Percentiles rank a stretch among this genome's conserved stretches.
Conservation (phyloP, 345 rosid species). For the Eucalyptus coolabah region DNA sequence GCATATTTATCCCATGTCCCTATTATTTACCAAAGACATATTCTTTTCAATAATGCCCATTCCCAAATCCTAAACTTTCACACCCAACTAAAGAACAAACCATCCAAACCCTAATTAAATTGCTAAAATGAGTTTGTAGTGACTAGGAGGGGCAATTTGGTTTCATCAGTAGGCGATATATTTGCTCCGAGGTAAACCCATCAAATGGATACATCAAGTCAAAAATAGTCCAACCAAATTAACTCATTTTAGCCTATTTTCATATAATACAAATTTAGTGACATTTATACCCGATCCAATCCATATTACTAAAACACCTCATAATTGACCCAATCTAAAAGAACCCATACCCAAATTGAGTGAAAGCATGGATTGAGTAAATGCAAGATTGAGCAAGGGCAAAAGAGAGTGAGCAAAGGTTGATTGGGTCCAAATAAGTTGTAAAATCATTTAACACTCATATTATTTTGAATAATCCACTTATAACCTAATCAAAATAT, state of each 20-base stretch:
- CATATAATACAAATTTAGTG: too few species aligned
- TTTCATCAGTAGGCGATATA: not conserved
- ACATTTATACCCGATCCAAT: accelerated
- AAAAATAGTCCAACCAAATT: too few species aligned
- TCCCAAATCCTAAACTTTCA: not conserved
- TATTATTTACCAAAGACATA: not conserved
- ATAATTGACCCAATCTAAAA: not conserved
- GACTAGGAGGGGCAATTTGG: not conserved
- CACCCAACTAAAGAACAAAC: not conserved
- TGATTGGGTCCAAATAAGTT: too few species aligned
- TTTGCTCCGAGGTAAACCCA: not conserved
- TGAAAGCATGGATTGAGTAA: not conserved
- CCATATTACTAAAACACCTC: too few species aligned
- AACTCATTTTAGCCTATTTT: not conserved
- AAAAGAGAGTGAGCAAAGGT: not conserved
- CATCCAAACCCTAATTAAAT: not conserved
- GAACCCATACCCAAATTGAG: not conserved
- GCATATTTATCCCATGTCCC: not conserved
- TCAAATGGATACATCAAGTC: too few species aligned
- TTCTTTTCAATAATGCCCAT: not conserved
- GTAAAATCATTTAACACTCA: too few species aligned
- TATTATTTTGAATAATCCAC: not conserved
- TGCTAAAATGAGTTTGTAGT: not conserved
- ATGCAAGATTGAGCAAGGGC: not conserved
- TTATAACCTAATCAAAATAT: not conserved